phyloP scores from a whole-genome alignment of 441 rosid genomes.

The Theobroma grandiflorum region DNA sequence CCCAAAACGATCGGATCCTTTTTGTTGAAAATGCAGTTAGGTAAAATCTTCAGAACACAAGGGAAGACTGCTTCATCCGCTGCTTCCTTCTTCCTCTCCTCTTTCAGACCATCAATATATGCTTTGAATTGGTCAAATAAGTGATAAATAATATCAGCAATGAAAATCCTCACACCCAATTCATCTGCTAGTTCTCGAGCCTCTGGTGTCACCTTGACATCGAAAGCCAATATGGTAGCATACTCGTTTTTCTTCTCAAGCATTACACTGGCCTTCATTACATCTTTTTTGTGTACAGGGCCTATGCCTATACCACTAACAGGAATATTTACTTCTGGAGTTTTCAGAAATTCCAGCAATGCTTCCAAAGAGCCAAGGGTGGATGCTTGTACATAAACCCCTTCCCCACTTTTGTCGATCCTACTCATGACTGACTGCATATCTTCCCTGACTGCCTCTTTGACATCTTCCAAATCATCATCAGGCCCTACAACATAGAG shows the following conservation, averaged over 20 bases:
- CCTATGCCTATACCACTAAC: slow-evolving; percentile 94
- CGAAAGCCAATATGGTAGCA: slow-evolving; percentile 96
- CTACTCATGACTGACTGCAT: slow-evolving; percentile 86
- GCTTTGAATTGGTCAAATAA: slow-evolving; percentile 92
- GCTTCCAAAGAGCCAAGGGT: slow-evolving; percentile 98
- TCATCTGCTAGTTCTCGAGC: slow-evolving; percentile 91
- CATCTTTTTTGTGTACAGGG: slow-evolving; percentile 92
- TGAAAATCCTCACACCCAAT: slow-evolving; percentile 88
- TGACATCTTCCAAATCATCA: slow-evolving; percentile 81
- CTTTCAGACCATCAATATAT: slow-evolving; percentile 83
- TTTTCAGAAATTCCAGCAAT: slow-evolving; percentile 84
- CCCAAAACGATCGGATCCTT: slow-evolving; percentile 95
- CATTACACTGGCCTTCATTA: slow-evolving; percentile 97
- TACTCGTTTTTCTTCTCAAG: slow-evolving; percentile 93
- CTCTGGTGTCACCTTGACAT: slow-evolving; percentile 90
- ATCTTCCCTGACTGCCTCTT: slow-evolving; percentile 78
- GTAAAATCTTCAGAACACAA: slow-evolving; percentile 81
- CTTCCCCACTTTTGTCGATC: slow-evolving; percentile 90
- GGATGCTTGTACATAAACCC: slow-evolving; percentile 96
- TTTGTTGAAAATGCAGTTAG: slow-evolving; percentile 84
- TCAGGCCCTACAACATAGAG: slow-evolving; percentile 81
- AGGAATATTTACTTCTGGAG: slow-evolving; percentile 85
- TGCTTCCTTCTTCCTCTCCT: slow-evolving; percentile 92
- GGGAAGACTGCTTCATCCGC: slow-evolving; percentile 97
- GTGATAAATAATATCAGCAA: slow-evolving; percentile 96